Evolutionary conservation across 345 rosid genomes (phyloP).

Genomic region (Dovyalis caffra): DNA sequence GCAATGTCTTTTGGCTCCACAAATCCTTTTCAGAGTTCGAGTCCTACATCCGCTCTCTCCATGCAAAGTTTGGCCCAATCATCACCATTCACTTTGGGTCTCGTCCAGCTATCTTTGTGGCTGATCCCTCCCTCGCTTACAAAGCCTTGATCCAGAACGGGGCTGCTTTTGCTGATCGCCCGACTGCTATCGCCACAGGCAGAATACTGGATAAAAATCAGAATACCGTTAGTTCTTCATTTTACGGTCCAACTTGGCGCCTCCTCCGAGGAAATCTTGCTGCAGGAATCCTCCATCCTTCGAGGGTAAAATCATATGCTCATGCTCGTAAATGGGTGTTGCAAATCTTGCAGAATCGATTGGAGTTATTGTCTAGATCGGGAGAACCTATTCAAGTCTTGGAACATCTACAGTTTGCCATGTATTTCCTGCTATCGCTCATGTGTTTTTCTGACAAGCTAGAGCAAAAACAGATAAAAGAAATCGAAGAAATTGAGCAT

Average conservation of each 20-base stretch:
- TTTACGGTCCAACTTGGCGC: constrained; percentile 27
- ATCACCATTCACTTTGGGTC: constrained; percentile 13
- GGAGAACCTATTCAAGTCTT: constrained; percentile 8
- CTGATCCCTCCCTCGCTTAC: constrained; percentile 20
- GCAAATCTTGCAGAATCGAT: neutral
- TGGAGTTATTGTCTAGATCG: constrained; percentile 1
- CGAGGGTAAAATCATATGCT: constrained; percentile 11
- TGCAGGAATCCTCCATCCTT: constrained; percentile 24
- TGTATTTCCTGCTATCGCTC: constrained; percentile 12
- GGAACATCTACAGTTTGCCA: constrained; percentile 4
- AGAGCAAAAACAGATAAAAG: constrained; percentile 8
- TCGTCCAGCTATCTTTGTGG: constrained; percentile 10
- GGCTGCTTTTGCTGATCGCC: constrained; percentile 18
- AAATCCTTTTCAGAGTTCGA: neutral
- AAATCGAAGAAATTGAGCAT: constrained; percentile 13
- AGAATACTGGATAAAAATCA: neutral
- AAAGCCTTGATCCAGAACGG: constrained; percentile 22
- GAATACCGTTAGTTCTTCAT: neutral
- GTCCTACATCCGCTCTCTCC: neutral
- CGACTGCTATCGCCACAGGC: neutral
- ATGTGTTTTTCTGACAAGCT: constrained; percentile 26
- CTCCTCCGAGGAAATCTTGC: constrained; percentile 25
- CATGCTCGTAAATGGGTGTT: constrained; percentile 14
- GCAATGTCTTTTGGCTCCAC: constrained; percentile 2
- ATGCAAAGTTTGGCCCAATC: constrained; percentile 7